Evolutionary conservation across 1,284 basidiomycete genomes (phyloP).

Genomic region (Chalciporus sp.): DNA sequence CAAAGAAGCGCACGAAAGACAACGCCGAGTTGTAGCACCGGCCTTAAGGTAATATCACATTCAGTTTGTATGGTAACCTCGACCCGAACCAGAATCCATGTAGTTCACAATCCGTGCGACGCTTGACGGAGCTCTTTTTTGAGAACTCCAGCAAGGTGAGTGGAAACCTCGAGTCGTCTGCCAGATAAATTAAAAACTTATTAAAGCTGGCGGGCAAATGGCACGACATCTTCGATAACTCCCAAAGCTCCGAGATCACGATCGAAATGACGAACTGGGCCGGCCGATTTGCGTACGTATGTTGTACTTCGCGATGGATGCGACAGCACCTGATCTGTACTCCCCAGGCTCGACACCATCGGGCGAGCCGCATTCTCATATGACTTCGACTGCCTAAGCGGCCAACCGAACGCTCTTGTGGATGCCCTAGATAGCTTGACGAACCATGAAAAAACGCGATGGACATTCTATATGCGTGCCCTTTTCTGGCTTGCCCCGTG

Average conservation of each 20-base stretch:
- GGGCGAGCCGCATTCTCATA: constrained; percentile 58
- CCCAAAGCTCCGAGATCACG: constrained; percentile 36
- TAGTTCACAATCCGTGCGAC: constrained; percentile 54
- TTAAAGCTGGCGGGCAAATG: constrained; percentile 47
- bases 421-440: constrained; percentile 56
- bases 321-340: constrained; percentile 3
- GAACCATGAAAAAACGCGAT: constrained; percentile 55
- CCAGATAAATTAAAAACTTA: neutral
- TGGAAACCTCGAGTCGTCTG: constrained; percentile 13
- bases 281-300: constrained; percentile 55
- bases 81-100: constrained; percentile 3
- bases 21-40: constrained; percentile 52
- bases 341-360: constrained; percentile 53
- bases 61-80: neutral
- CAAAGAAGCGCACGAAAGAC: constrained; percentile 54
- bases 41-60: constrained; percentile 49
- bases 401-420: constrained; percentile 46
- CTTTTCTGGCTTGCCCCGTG: constrained; percentile 60
- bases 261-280: constrained; percentile 62
- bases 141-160: constrained; percentile 46
- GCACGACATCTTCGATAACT: constrained; percentile 45
- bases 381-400: constrained; percentile 53
- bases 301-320: neutral
- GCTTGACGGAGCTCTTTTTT: constrained; percentile 50
- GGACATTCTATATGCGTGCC: constrained; percentile 64